These are phyloP conservation scores for Quercus agrifolia DNA, from an alignment of 306 rosid genomes.

Conservation along the genomic window DNA sequence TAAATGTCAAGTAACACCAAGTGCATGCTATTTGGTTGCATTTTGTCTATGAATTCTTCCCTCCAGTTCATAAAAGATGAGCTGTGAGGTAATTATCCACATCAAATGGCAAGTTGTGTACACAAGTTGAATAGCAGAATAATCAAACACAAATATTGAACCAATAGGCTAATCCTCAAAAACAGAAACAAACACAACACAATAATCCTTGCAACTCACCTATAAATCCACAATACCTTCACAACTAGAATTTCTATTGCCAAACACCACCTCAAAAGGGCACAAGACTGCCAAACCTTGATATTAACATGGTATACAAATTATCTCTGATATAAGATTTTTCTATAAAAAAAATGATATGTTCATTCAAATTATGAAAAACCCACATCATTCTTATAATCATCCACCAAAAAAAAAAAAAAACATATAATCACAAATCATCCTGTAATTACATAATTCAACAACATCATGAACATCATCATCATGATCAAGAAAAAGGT, in stretches of 20 bases:
- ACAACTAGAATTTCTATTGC: neutral
- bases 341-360: neutral
- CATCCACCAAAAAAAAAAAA: neutral
- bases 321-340: neutral
- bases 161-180: neutral
- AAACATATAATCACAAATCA: neutral
- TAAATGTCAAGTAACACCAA: conserved; percentile 5
- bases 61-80: neutral
- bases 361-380: neutral
- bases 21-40: neutral
- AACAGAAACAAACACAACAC: neutral
- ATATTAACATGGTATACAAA: neutral
- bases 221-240: neutral
- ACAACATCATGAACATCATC: neutral
- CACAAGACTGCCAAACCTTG: neutral
- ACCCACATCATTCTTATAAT: neutral
- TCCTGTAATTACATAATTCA: neutral
- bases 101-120: neutral
- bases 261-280: neutral
- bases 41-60: neutral
- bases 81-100: neutral
- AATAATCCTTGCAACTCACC: neutral
- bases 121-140: neutral
- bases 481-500: neutral
- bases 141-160: neutral